Conservation (phyloP, 345 rosid species). For the Hibiscus syriacus region DNA sequence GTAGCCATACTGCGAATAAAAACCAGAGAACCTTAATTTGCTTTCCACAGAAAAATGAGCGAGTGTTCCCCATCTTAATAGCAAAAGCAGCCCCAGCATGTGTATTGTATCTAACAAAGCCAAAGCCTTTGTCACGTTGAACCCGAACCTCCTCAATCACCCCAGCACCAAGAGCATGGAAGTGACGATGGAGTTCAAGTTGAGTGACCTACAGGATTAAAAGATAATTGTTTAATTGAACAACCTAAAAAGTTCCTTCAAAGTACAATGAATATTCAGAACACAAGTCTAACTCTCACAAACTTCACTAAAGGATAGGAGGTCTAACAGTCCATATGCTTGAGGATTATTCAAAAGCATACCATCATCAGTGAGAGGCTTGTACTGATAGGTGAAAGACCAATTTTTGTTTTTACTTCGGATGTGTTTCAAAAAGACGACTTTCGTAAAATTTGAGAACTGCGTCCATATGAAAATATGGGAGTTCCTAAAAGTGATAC, state of each 20-base stretch:
- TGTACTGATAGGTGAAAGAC: too few species aligned
- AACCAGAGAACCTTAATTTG: slow-evolving; percentile 64
- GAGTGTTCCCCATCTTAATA: slow-evolving; percentile 84
- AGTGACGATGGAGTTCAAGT: slow-evolving; percentile 84
- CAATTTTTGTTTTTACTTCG: too few species aligned
- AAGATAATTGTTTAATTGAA: background rate
- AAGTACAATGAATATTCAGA: background rate
- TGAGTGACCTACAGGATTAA: slow-evolving; percentile 57
- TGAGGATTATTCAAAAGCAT: too few species aligned
- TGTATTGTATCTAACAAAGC: slow-evolving; percentile 82
- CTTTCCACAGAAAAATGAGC: slow-evolving; percentile 65
- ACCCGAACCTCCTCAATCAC: slow-evolving; percentile 92
- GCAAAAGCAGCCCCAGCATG: slow-evolving; percentile 88
- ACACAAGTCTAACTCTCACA: background rate
- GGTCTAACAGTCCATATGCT: background rate
- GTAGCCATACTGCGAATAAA: background rate
- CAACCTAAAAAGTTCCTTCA: background rate
- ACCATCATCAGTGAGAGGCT: too few species aligned
- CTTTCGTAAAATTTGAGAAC: background rate
- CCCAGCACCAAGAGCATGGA: slow-evolving; percentile 84
- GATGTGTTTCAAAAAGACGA: too few species aligned
- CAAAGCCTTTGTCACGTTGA: slow-evolving; percentile 95
- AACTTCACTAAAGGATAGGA: background rate
- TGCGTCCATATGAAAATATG: background rate
- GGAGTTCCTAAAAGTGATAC: background rate